A percentile compares a stretch with the other conserved stretches of the same genome.
These are phyloP conservation scores for Keithomyces neogunnii DNA, from an alignment of 2,329 filamentous ascomycete genomes.

Conservation along the genomic window DNA sequence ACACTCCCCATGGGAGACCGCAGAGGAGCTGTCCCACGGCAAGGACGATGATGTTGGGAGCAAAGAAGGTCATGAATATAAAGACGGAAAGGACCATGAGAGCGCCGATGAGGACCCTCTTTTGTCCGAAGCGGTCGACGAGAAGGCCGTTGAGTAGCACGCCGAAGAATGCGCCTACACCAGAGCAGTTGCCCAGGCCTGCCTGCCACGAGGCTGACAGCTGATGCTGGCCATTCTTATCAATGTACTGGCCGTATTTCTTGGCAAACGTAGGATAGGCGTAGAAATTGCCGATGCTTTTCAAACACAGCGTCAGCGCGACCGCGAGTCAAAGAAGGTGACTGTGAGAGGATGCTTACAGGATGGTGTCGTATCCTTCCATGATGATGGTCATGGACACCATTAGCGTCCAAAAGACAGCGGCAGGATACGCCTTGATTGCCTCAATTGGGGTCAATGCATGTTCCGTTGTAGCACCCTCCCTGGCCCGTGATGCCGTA, in stretches of 20 bases:
- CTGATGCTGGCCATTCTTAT: constrained; percentile 17
- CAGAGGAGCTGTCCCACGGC: constrained; percentile 35
- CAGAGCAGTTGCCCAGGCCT: constrained; percentile 33
- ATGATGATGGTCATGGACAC: constrained; percentile 31
- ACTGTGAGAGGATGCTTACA: constrained; percentile 26
- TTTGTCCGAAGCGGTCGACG: constrained; percentile 29
- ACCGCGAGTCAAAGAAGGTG: constrained; percentile 16
- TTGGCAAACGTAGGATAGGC: constrained; percentile 11
- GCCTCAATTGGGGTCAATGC: constrained; percentile 18
- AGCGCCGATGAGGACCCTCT: constrained; percentile 32
- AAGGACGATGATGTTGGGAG: constrained; percentile 26
- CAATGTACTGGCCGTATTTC: constrained; percentile 22
- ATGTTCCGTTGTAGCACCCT: constrained; percentile 12
- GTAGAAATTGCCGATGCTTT: constrained; percentile 1
- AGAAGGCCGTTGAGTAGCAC: constrained; percentile 38
- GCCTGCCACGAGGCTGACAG: constrained; percentile 42
- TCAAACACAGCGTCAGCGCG: no score
- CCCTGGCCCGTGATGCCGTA: background rate
- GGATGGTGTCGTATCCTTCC: constrained; percentile 31
- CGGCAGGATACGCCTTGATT: constrained; percentile 23
- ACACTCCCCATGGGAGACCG: constrained; percentile 37
- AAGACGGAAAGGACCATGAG: constrained; percentile 30
- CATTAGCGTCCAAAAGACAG: constrained; percentile 27
- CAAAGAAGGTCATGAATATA: constrained; percentile 40
- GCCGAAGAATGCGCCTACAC: constrained; percentile 40